phyloP scores from a whole-genome alignment of 2,329 filamentous ascomycete genomes.

The Paramyrothecium roridum region DNA sequence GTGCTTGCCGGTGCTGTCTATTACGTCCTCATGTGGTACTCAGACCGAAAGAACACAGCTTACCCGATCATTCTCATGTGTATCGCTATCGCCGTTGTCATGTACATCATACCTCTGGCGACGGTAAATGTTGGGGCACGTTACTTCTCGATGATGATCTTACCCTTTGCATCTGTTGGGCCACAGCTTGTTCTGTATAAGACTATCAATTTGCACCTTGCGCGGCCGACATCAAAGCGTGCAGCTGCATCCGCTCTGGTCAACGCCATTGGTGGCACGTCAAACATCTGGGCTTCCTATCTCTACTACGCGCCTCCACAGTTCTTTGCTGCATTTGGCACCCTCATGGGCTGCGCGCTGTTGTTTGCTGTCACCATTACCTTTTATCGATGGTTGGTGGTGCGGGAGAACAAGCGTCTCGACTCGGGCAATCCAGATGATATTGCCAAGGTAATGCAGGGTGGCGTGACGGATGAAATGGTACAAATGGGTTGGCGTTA shows the following conservation, averaged over 20 bases:
- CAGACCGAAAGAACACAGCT: constrained; percentile 31
- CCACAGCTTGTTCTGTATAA: constrained; percentile 32
- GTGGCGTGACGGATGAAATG: constrained; percentile 40
- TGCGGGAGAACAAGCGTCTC: constrained; percentile 33
- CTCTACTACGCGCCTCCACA: constrained; percentile 32
- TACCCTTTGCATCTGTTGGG: constrained; percentile 19
- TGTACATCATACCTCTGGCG: constrained; percentile 34
- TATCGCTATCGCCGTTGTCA: constrained; percentile 27
- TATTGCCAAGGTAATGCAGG: constrained; percentile 34
- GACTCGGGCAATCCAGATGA: constrained; percentile 30
- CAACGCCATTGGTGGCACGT: constrained; percentile 30
- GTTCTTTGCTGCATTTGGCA: constrained; percentile 37
- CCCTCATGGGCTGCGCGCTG: constrained; percentile 28
- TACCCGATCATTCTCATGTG: constrained; percentile 30
- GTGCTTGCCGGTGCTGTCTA: constrained; percentile 34
- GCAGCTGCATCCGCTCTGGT: constrained; percentile 37
- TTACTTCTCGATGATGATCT: constrained; percentile 38
- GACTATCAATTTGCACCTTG: constrained; percentile 36
- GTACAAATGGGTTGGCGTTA: constrained; percentile 37
- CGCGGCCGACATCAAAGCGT: constrained; percentile 36
- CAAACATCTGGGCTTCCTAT: constrained; percentile 31
- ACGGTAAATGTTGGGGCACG: constrained; percentile 33
- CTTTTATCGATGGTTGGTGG: constrained; percentile 31
- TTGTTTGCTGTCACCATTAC: constrained; percentile 30
- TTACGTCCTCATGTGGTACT: constrained; percentile 29